Conservation (phyloP, 2,329 filamentous ascomycete genomes). For the Pseudogymnoascus sp. region DNA sequence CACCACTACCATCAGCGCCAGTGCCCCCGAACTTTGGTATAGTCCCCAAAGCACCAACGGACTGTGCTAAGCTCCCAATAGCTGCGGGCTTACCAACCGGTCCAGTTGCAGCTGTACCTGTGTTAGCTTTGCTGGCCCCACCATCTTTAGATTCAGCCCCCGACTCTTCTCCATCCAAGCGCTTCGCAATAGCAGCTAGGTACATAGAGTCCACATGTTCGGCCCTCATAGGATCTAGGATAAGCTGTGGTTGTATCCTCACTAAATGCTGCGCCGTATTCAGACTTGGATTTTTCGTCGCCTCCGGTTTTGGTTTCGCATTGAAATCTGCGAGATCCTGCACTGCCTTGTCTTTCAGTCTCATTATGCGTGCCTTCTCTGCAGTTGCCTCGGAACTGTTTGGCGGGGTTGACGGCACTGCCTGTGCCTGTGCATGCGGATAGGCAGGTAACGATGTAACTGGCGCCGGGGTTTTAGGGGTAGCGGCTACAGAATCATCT, state of each 20-base stretch:
- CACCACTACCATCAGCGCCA: neutral
- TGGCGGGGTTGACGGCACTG: conserved; percentile 22
- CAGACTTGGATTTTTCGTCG: conserved; percentile 46
- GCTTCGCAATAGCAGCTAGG: conserved; percentile 48
- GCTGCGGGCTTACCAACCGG: neutral
- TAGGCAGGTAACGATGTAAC: neutral
- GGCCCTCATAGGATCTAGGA: conserved; percentile 70
- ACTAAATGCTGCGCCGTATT: conserved; percentile 51
- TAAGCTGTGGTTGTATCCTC: conserved; percentile 54
- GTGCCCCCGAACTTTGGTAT: neutral
- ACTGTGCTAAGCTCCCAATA: conserved; percentile 11
- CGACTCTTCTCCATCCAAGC: conserved; percentile 29
- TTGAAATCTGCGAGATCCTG: conserved; percentile 40
- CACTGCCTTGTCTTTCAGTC: conserved; percentile 47
- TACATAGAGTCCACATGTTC: conserved; percentile 71
- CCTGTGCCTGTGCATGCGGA: conserved; percentile 11
- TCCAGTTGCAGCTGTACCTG: neutral
- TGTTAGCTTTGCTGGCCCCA: neutral
- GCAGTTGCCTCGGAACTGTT: conserved; percentile 49
- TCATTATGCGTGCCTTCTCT: conserved; percentile 52
- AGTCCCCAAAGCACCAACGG: neutral
- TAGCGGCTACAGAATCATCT: conserved; percentile 7
- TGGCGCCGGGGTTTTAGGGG: neutral
- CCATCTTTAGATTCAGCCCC: conserved; percentile 13
- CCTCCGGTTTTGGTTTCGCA: conserved; percentile 32